These are phyloP conservation scores for Rhizophagus clarus DNA, from an alignment of 192 early-diverging fungal species.

Conservation along the genomic window DNA sequence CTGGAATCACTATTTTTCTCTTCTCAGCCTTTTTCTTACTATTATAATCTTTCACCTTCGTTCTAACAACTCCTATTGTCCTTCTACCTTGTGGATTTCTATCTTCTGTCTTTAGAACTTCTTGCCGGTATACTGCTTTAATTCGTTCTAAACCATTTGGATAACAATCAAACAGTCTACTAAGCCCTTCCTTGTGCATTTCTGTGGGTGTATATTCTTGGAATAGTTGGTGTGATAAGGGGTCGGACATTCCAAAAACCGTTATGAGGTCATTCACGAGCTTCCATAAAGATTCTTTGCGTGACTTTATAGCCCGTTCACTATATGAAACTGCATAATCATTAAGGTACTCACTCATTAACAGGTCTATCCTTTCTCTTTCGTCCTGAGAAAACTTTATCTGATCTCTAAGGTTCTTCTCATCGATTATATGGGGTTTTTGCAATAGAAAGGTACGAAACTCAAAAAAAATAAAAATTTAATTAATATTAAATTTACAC, in stretches of 20 bases:
- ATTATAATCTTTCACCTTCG: too few relatives aligned
- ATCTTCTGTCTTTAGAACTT: not conserved
- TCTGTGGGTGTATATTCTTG: not conserved
- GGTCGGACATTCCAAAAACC: not conserved
- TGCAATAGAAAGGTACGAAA: too few relatives aligned
- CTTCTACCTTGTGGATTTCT: too few relatives aligned
- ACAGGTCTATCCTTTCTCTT: not conserved
- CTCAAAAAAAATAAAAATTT: too few relatives aligned
- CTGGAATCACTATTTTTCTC: too few relatives aligned
- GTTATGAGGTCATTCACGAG: not conserved
- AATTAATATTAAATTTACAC: too few relatives aligned
- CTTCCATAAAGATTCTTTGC: constrained; percentile 4
- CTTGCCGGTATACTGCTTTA: not conserved
- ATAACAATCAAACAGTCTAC: not conserved
- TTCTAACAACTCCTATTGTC: too few relatives aligned
- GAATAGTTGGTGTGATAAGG: not conserved
- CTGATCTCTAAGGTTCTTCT: too few relatives aligned
- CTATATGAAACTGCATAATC: not conserved
- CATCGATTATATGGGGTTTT: too few relatives aligned
- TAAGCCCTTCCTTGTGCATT: not conserved
- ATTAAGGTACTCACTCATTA: not conserved
- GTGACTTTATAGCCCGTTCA: not conserved
- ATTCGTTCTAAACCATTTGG: not conserved
- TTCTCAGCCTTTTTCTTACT: too few relatives aligned
- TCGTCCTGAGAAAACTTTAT: not conserved